Base-by-base conservation (phyloP, 2,329 filamentous ascomycete genomes). In the Aureobasidium sp. region DNA sequence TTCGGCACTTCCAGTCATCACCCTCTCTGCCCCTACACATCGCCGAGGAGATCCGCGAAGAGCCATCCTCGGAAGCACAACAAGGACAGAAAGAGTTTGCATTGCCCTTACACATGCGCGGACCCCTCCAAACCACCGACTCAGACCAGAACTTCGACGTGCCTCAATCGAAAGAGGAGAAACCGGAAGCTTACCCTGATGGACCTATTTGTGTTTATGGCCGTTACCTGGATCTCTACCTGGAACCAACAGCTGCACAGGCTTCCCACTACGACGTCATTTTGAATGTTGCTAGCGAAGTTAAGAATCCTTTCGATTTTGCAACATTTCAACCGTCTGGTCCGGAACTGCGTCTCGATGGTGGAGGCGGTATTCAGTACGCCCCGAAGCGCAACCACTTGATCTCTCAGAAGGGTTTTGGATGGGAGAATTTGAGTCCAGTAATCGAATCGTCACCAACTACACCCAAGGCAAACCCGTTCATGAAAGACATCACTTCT, bases 271-370 rank as follows among this genome's bases (percentile, higher is more conserved):
- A 92, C 66, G 90, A 94, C 68, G 87, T 93, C 2, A 85, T 95
- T 20, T 86, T 94, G 70, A 95, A 95, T 66, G 90, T 93, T 7
- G 90, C 90, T 1, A 86, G 87, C 63, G 90, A 95, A 74, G 90
- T 94, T 2, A 80, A 81, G 62, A 92, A 94, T 69, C 90, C 90
- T 0, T 91, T 93, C 70, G 71, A 75, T 15, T 68, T 71, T 9
- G 63, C 65, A 7, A 67, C 68, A 34, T 53, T 61, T 5, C 59
- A 57, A 34, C 45, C 62, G 31, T 51, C 65, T 62, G 67, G 72
- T 64, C 61, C 76, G 76, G 65, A 72, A 67, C 31, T 67, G 67
- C 22, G 71, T 63, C 47, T 67, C 55, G 73, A 67, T 65, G 72
- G 63, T 66, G 68, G 72, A 64, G 63, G 70, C 64, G 65, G 69